A percentile compares a stretch with the other conserved stretches of the same genome.
These are phyloP conservation scores for Theobroma grandiflorum DNA, from an alignment of 441 rosid species.

Conservation along the genomic window DNA sequence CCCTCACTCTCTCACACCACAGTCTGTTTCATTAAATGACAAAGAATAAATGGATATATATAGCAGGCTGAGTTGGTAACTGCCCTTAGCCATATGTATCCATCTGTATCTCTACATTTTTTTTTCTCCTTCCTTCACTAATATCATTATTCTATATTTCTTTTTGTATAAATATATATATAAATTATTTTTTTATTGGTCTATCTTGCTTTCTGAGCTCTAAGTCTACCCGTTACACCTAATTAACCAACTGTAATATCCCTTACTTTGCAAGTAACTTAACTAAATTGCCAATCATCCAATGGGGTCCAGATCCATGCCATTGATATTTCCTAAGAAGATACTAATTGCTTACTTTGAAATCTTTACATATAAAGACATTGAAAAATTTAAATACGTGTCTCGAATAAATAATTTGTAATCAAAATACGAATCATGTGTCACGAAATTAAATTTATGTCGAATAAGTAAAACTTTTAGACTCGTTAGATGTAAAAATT, in stretches of 20 bases:
- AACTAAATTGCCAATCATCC: conserved; percentile 28
- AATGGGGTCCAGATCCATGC: conserved; percentile 25
- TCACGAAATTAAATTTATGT: too few relatives aligned
- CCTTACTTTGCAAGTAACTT: conserved; percentile 70
- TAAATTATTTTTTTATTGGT: conserved; percentile 24
- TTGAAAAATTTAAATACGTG: too few relatives aligned
- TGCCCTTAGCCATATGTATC: conserved; percentile 48
- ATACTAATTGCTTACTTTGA: neutral
- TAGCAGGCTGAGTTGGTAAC: conserved; percentile 47
- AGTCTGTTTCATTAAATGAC: conserved; percentile 40
- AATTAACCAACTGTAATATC: conserved; percentile 55
- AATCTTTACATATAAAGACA: too few relatives aligned
- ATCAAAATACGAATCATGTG: too few relatives aligned
- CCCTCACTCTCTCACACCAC: conserved; percentile 21
- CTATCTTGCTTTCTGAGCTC: conserved; percentile 29
- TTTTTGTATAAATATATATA: neutral
- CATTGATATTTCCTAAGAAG: conserved; percentile 40
- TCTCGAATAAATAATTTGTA: too few relatives aligned
- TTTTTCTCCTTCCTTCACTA: neutral
- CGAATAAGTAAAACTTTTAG: too few relatives aligned
- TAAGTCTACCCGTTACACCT: conserved; percentile 56
- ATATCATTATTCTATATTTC: too few relatives aligned
- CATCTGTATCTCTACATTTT: conserved; percentile 36
- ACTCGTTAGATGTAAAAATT: neutral
- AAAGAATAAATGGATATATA: conserved; percentile 45